Conservation (phyloP, 108 stramenopile genomes). For the Pseudonitzschia pungens region DNA sequence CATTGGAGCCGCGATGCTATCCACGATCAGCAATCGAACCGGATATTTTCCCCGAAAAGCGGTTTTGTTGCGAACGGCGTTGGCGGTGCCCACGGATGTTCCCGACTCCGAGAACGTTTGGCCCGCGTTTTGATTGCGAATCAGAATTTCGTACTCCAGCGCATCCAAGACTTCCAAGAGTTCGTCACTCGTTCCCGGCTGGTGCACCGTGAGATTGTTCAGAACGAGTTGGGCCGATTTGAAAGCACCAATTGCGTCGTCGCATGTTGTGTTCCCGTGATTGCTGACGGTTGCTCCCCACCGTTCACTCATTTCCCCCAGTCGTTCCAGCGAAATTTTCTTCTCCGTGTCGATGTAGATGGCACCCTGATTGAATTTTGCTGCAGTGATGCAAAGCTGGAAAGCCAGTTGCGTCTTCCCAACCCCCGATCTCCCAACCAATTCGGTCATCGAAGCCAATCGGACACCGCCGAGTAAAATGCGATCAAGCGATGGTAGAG, state of each 20-base stretch:
- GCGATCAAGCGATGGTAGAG: slow-evolving; percentile 55
- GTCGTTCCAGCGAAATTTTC: slow-evolving; percentile 63
- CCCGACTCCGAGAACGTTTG: background rate
- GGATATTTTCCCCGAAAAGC: slow-evolving; percentile 32
- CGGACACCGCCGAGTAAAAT: slow-evolving; percentile 60
- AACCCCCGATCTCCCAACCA: slow-evolving; percentile 71
- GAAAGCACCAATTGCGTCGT: background rate
- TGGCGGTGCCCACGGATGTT: background rate
- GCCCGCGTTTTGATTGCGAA: slow-evolving; percentile 42
- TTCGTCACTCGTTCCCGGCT: slow-evolving; percentile 52
- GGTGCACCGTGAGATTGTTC: slow-evolving; percentile 66
- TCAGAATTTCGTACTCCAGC: slow-evolving; percentile 64
- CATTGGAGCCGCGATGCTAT: slow-evolving; percentile 86
- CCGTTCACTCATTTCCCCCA: slow-evolving; percentile 59
- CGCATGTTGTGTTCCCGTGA: background rate
- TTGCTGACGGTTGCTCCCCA: background rate
- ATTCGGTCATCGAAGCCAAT: slow-evolving; percentile 62
- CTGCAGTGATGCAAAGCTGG: slow-evolving; percentile 70
- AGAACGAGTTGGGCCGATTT: slow-evolving; percentile 44
- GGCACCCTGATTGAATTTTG: slow-evolving; percentile 51
- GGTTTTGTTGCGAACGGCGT: slow-evolving; percentile 1
- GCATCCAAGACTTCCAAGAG: slow-evolving; percentile 44
- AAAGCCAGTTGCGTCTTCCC: slow-evolving; percentile 84
- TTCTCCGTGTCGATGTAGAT: slow-evolving; percentile 84
- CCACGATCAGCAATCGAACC: slow-evolving; percentile 70